Conservation (phyloP, 1,284 basidiomycete species). For the Sporisorium sorghi region DNA sequence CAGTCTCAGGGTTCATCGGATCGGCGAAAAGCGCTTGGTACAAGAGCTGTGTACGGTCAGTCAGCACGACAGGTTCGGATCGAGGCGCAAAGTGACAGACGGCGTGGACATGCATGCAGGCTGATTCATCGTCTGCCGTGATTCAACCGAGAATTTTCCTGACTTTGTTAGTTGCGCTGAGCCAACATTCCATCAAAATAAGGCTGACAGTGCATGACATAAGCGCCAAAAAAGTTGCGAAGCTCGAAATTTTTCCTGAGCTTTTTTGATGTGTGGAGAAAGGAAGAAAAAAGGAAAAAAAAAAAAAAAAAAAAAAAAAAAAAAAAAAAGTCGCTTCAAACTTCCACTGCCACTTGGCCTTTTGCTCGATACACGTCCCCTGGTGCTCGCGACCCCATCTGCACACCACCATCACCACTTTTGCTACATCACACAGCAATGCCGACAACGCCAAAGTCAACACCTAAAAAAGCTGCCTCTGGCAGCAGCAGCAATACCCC, state of each 20-base stretch:
- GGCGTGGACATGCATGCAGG: conserved; percentile 20
- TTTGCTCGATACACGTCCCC: background rate
- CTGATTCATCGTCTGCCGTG: conserved; percentile 32
- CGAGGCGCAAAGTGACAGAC: conserved; percentile 23
- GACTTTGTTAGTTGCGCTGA: background rate
- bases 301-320: background rate
- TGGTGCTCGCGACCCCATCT: background rate
- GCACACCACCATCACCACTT: background rate
- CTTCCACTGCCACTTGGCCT: background rate
- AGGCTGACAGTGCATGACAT: conserved; percentile 5
- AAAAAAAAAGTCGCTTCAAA: background rate
- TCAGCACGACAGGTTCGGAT: conserved; percentile 11
- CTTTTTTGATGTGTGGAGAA: conserved; percentile 8
- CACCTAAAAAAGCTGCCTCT: conserved; percentile 34
- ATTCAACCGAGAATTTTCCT: conserved; percentile 8
- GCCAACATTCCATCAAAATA: no score
- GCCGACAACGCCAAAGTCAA: conserved; percentile 35
- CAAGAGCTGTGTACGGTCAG: conserved; percentile 5
- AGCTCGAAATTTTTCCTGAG: conserved; percentile 9
- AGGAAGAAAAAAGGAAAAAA: background rate
- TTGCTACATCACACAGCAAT: no score
- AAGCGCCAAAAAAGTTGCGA: conserved; percentile 8
- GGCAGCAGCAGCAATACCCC: conserved; percentile 10
- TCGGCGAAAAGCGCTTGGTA: background rate
- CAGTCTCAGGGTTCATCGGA: background rate